Evolutionary conservation across 257 asterid species (phyloP).

Genomic region (Nicotiana tabacum): DNA sequence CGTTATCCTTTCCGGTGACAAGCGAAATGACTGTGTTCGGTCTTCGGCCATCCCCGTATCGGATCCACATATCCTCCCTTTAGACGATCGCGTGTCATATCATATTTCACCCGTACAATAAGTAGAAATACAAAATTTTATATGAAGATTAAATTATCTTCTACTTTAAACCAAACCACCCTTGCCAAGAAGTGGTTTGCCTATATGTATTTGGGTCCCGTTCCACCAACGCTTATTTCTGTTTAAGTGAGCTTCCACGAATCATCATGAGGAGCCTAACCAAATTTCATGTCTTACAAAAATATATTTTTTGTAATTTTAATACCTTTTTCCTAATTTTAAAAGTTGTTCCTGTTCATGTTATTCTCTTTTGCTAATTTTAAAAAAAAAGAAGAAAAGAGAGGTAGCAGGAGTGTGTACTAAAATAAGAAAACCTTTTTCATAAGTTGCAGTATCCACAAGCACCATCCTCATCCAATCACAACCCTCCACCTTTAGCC

Average conservation of each 20-base stretch:
- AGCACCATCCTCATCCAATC: conserved; percentile 75
- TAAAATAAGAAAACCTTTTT: conserved; percentile 33
- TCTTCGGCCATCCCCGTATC: no score
- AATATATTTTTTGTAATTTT: background rate
- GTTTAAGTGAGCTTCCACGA: conserved; percentile 24
- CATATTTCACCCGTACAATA: no score
- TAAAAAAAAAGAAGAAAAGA: background rate
- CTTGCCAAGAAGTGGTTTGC: conserved; percentile 28
- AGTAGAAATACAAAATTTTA: no score
- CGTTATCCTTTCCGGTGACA: no score
- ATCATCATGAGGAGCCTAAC: conserved; percentile 38
- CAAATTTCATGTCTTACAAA: conserved; percentile 18
- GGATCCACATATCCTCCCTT: no score
- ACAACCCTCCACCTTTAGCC: conserved; percentile 42
- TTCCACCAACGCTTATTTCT: conserved; percentile 31
- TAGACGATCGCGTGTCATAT: no score
- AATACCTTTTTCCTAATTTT: background rate
- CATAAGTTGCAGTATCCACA: conserved; percentile 62
- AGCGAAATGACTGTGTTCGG: no score
- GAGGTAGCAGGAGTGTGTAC: background rate
- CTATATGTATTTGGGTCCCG: conserved; percentile 24
- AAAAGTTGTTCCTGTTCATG: background rate
- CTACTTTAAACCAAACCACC: no score
- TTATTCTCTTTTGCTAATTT: background rate
- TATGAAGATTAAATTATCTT: no score